A percentile compares a stretch with the other conserved stretches of the same genome.
Evolutionary conservation across 2,329 filamentous ascomycete species (phyloP).

Genomic region (Botrytis pseudocinerea): DNA sequence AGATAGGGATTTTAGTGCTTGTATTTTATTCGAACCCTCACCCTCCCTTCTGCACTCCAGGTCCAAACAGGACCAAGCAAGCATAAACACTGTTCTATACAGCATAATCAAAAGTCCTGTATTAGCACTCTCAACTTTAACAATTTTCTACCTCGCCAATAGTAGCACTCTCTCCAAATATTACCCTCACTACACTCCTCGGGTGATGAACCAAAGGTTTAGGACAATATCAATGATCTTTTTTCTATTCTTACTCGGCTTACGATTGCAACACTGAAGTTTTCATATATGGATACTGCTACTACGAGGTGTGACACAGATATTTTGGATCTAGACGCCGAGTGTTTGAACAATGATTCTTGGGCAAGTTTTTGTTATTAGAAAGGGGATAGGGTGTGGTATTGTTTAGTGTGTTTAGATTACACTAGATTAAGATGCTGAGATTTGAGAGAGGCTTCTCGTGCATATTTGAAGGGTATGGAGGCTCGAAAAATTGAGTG

Average conservation of each 20-base stretch:
- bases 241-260: not conserved
- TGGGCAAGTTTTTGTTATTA: not conserved
- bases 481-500: not conserved
- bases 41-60: not conserved
- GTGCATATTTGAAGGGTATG: not conserved
- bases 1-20: not conserved
- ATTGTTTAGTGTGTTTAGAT: not conserved
- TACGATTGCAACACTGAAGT: not conserved
- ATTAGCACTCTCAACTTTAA: not conserved
- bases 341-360: not conserved
- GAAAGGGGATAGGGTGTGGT: not conserved
- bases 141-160: not conserved
- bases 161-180: not conserved
- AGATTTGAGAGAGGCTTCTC: not conserved
- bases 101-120: not conserved
- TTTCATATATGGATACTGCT: not conserved
- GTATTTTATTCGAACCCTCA: not conserved
- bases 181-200: rapidly evolving
- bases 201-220: not conserved
- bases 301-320: not conserved
- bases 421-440: not conserved
- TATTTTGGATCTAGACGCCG: not conserved
- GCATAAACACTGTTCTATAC: not conserved
- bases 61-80: not conserved
- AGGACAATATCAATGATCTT: not conserved